A percentile compares a stretch with the other conserved stretches of the same genome.
These are phyloP conservation scores for Agrocybe pediades DNA, from an alignment of 768 basidiomycete genomes.

Conservation along the genomic window DNA sequence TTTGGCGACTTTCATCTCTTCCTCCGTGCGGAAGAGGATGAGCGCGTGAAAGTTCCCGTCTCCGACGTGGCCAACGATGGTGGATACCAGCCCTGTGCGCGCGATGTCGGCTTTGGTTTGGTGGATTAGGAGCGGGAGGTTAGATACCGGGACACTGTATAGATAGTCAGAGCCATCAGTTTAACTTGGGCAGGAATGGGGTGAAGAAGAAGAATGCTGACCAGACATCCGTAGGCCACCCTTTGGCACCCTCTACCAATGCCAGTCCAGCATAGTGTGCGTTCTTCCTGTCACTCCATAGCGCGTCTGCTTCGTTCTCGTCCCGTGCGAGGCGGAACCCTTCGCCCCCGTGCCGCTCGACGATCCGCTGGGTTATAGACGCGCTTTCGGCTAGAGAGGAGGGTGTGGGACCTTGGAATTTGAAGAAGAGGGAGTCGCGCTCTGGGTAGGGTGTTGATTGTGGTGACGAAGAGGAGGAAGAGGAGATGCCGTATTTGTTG, in stretches of 20 bases:
- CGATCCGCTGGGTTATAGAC: conserved; percentile 55
- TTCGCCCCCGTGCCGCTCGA: conserved; percentile 65
- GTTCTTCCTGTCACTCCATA: conserved; percentile 81
- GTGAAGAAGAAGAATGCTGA: conserved; percentile 20
- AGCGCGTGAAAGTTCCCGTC: conserved; percentile 60
- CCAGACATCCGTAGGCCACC: conserved; percentile 82
- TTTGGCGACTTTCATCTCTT: conserved; percentile 45
- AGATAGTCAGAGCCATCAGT: background rate
- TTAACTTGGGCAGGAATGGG: background rate
- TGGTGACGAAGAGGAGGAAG: background rate
- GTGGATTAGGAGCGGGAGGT: conserved; percentile 61
- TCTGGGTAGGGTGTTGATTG: conserved; percentile 51
- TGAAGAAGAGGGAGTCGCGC: conserved; percentile 80
- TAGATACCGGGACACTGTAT: conserved; percentile 60
- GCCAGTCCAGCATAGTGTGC: conserved; percentile 59
- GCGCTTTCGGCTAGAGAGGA: conserved; percentile 64
- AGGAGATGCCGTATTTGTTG: conserved; percentile 56
- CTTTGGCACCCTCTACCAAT: conserved; percentile 54
- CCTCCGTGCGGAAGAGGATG: conserved; percentile 58
- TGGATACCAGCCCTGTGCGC: conserved; percentile 54
- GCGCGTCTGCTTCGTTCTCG: conserved; percentile 62
- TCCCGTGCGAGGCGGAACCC: conserved; percentile 66
- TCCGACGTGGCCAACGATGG: conserved; percentile 77
- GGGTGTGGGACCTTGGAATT: conserved; percentile 74
- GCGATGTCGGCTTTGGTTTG: conserved; percentile 75